A percentile compares a stretch with the other conserved stretches of the same genome.
These are phyloP conservation scores for Colletotrichum graminicola DNA, from an alignment of 2,329 filamentous ascomycete genomes.

Conservation along the genomic window DNA sequence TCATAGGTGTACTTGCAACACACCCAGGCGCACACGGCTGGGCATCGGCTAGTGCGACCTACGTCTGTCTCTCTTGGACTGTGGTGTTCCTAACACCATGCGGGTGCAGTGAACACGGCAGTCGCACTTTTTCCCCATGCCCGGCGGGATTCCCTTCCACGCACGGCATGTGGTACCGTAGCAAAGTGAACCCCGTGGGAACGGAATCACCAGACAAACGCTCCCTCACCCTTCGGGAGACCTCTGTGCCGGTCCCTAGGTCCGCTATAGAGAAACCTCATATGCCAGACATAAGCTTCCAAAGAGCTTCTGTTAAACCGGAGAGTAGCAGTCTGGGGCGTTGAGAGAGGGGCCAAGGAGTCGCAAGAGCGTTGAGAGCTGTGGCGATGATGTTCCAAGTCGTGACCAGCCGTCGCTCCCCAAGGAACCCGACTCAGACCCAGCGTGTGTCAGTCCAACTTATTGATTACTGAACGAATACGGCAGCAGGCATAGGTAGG, in stretches of 20 bases:
- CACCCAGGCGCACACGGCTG: background rate
- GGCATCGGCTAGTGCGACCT: background rate
- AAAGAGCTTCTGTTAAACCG: constrained; percentile 6
- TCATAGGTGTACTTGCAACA: no score
- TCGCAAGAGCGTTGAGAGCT: background rate
- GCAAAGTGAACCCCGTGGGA: background rate
- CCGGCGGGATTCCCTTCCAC: background rate
- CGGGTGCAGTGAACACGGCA: background rate
- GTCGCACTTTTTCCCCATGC: background rate
- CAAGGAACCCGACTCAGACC: background rate
- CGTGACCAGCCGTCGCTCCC: constrained; percentile 9
- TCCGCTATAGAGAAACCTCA: constrained; percentile 19
- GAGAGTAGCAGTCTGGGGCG: constrained; percentile 2
- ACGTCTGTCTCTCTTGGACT: background rate
- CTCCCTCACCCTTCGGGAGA: background rate
- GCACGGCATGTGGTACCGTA: background rate
- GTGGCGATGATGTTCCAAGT: background rate
- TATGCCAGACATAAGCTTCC: constrained; percentile 35
- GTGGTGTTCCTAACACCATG: background rate
- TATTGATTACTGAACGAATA: constrained; percentile 2
- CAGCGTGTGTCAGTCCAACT: background rate
- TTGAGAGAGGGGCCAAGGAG: background rate
- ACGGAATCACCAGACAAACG: background rate
- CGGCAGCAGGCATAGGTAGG: background rate
- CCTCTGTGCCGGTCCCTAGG: constrained; percentile 17